Evolutionary conservation across 2,329 filamentous ascomycete genomes (phyloP).

Genomic region (Aspergillus sp.): DNA sequence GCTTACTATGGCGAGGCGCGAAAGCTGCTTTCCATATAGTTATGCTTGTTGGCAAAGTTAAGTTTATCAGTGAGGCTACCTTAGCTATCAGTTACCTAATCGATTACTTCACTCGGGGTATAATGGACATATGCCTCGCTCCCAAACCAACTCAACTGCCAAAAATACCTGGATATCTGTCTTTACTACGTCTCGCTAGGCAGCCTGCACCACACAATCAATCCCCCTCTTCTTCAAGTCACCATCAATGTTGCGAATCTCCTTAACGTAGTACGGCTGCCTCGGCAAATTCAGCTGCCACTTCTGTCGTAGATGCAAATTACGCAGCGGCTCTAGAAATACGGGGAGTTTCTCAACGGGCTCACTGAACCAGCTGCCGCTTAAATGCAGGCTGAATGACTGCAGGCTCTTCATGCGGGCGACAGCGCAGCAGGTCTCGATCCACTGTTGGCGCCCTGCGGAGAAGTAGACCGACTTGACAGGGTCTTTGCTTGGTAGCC

Average conservation of each 20-base stretch:
- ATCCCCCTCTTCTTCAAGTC: conserved; percentile 34
- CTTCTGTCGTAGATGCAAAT: conserved; percentile 20
- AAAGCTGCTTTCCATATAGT: too few species aligned
- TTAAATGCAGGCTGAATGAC: conserved; percentile 32
- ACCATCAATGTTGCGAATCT: conserved; percentile 27
- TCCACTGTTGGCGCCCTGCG: conserved; percentile 37
- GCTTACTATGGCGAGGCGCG: too few species aligned
- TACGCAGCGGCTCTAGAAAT: conserved; percentile 37
- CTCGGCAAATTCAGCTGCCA: conserved; percentile 35
- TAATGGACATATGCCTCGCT: background rate
- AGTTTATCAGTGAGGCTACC: too few species aligned
- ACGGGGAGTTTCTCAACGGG: conserved; percentile 34
- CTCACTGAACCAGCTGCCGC: conserved; percentile 39
- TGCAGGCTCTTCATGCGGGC: conserved; percentile 25
- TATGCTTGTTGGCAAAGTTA: too few species aligned
- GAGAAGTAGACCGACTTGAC: conserved; percentile 39
- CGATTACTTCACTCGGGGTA: too few species aligned
- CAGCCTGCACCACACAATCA: conserved; percentile 30
- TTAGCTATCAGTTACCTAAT: too few species aligned
- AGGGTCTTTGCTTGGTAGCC: conserved; percentile 41
- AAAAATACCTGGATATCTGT: too few species aligned
- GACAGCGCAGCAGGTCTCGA: conserved; percentile 35
- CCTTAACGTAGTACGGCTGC: conserved; percentile 35
- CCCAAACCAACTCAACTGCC: background rate
- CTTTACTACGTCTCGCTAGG: background rate